phyloP scores from a whole-genome alignment of 768 basidiomycete genomes.

The Lentinula lateritia region DNA sequence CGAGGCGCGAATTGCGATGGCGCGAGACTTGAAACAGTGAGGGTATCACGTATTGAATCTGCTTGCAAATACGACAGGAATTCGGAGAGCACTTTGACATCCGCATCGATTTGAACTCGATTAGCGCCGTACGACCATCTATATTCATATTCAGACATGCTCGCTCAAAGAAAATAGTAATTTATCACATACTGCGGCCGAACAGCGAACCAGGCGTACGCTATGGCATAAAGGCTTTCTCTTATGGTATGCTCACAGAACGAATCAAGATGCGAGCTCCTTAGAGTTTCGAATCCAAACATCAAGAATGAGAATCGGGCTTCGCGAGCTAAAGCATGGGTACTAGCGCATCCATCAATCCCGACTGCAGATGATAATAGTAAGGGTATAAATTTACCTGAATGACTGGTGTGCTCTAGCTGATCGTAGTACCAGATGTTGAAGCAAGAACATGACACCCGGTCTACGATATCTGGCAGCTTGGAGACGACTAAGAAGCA shows the following conservation, averaged over 20 bases:
- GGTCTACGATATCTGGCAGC: slow-evolving; percentile 86
- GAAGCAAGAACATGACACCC: slow-evolving; percentile 79
- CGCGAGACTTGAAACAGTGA: slow-evolving; percentile 58
- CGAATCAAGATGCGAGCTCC: slow-evolving; percentile 81
- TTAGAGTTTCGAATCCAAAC: slow-evolving; percentile 89
- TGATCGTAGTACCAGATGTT: slow-evolving; percentile 81
- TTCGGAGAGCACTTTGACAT: slow-evolving; percentile 82
- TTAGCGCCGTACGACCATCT: slow-evolving; percentile 98
- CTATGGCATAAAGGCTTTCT: slow-evolving; percentile 69
- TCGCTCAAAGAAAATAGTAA: background rate
- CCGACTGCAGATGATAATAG: background rate
- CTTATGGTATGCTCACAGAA: slow-evolving; percentile 75
- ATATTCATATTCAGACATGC: background rate
- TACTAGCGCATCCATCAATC: slow-evolving; percentile 39
- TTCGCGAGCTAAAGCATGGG: slow-evolving; percentile 88
- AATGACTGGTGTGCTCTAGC: slow-evolving; percentile 61
- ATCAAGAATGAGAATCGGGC: slow-evolving; percentile 84
- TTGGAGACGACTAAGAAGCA: slow-evolving; percentile 89
- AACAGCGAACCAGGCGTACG: slow-evolving; percentile 90
- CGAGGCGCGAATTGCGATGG: slow-evolving; percentile 40
- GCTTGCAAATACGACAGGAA: slow-evolving; percentile 73
- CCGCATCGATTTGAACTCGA: slow-evolving; percentile 83
- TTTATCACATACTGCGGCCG: slow-evolving; percentile 72
- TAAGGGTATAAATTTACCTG: slow-evolving; percentile 47
- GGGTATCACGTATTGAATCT: slow-evolving; percentile 60